These are phyloP conservation scores for Lentithecium fluviatile DNA, from an alignment of 495 filamentous ascomycete genomes.

Conservation along the genomic window DNA sequence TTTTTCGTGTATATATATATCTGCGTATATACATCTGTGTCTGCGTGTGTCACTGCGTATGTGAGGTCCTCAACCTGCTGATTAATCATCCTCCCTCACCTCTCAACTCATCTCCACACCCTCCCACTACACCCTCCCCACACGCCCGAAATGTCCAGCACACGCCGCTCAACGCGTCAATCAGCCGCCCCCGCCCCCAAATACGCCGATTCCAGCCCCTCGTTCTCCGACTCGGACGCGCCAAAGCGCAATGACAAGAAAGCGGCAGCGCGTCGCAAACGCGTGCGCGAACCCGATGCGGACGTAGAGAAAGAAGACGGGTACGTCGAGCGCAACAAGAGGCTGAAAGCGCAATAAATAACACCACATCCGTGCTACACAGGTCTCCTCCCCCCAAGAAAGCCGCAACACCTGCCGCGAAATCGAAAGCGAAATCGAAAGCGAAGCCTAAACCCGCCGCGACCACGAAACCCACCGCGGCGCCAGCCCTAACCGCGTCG, in stretches of 20 bases:
- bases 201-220: slow-evolving; percentile 11
- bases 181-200: slow-evolving; percentile 15
- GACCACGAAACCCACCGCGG: slow-evolving; percentile 1
- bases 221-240: slow-evolving; percentile 1
- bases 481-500: slow-evolving; percentile 4
- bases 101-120: too few species aligned
- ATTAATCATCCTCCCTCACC: too few species aligned
- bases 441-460: neutral
- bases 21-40: too few species aligned
- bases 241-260: slow-evolving; percentile 24
- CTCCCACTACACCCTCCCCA: too few species aligned
- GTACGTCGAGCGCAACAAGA: neutral
- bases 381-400: slow-evolving; percentile 22
- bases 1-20: too few species aligned
- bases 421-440: slow-evolving; percentile 2
- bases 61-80: too few species aligned
- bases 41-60: too few species aligned
- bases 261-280: slow-evolving; percentile 16
- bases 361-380: neutral
- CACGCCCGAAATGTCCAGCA: slow-evolving; percentile 16
- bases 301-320: slow-evolving; percentile 2
- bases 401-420: slow-evolving; percentile 7
- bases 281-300: slow-evolving; percentile 14
- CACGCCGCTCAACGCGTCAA: slow-evolving; percentile 24
- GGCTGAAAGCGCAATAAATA: too few species aligned